Conservation (phyloP, 345 rosid genomes). For the Toxicodendron radicans region DNA sequence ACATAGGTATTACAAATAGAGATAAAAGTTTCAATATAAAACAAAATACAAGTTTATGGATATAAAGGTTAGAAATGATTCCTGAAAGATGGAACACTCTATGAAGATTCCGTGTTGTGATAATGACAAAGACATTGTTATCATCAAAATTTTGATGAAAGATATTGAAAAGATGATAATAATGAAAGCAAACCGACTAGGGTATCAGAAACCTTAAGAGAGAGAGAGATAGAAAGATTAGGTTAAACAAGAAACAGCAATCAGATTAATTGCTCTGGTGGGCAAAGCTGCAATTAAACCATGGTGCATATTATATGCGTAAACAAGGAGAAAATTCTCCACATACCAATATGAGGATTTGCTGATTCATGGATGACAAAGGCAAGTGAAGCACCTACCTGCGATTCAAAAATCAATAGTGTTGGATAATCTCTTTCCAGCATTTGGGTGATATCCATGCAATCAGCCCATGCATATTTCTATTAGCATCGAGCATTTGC, state of each 20-base stretch:
- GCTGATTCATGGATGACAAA: conserved; percentile 99
- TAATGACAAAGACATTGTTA: not conserved
- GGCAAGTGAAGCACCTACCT: conserved; percentile 96
- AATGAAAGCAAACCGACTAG: not conserved
- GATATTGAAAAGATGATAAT: not conserved
- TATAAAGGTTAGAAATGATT: not conserved
- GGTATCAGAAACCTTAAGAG: not conserved
- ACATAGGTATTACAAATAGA: not conserved
- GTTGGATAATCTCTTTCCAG: conserved; percentile 10
- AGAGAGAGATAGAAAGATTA: not conserved
- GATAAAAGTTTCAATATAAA: not conserved
- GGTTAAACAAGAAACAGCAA: not conserved
- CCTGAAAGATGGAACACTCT: not conserved
- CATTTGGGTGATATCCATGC: not conserved
- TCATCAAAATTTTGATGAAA: not conserved
- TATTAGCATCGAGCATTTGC: not conserved
- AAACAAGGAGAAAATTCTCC: not conserved
- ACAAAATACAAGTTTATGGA: not conserved
- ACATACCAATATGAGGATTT: conserved; percentile 96
- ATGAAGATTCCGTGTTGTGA: not conserved
- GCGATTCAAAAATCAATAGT: conserved; percentile 30
- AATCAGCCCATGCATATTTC: not conserved
- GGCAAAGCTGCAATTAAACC: not conserved
- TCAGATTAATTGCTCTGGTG: not conserved
- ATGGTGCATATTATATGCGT: not conserved